These are phyloP conservation scores for Gossypium stocksii DNA, from an alignment of 345 rosid genomes.

Conservation along the genomic window DNA sequence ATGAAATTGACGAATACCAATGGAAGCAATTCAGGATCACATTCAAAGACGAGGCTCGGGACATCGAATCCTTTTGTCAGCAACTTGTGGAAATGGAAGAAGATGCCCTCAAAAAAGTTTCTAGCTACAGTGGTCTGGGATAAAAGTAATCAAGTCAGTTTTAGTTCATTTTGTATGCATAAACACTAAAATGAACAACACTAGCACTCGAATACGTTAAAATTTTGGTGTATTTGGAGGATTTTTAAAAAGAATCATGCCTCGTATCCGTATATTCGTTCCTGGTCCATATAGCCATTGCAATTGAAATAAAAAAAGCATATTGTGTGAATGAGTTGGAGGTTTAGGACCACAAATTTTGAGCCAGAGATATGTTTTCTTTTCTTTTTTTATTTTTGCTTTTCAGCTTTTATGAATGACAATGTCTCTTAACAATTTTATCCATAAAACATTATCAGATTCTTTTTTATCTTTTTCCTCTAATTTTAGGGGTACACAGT, in stretches of 20 bases:
- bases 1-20: conserved; percentile 34
- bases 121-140: conserved; percentile 53
- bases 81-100: conserved; percentile 69
- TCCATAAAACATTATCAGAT: not conserved
- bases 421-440: not conserved
- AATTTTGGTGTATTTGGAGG: not conserved
- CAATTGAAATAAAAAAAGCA: too few relatives aligned
- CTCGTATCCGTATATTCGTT: not conserved
- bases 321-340: not conserved
- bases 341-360: not conserved
- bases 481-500: not conserved
- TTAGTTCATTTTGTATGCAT: not conserved
- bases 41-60: conserved; percentile 52
- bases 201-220: not conserved
- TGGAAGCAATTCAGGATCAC: conserved; percentile 68
- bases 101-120: conserved; percentile 52
- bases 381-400: not conserved
- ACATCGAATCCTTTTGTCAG: conserved; percentile 52
- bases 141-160: not conserved
- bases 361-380: conserved; percentile 2
- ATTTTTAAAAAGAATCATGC: not conserved
- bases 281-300: too few relatives aligned
- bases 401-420: conserved; percentile 11
- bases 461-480: not conserved
- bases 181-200: not conserved